Conservation (phyloP, 306 rosid species). For the Trifolium subterraneum region DNA sequence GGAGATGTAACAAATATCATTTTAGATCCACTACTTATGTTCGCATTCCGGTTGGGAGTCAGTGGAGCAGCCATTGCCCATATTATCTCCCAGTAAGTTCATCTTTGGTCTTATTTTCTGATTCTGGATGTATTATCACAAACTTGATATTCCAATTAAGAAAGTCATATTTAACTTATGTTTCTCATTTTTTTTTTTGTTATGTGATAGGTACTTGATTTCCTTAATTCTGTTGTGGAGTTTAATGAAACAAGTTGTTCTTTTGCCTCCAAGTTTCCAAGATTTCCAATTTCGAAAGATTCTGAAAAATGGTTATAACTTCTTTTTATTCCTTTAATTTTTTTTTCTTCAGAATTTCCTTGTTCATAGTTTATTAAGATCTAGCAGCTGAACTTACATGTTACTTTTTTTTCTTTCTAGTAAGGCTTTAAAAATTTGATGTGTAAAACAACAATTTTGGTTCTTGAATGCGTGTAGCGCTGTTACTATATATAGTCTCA, state of each 20-base stretch:
- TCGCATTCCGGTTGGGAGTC: constrained; percentile 62
- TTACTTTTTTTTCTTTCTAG: no score
- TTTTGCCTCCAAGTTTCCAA: constrained; percentile 67
- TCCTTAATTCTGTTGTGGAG: constrained; percentile 67
- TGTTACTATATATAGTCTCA: no score
- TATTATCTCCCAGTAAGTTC: constrained; percentile 78
- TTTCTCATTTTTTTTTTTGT: constrained; percentile 33
- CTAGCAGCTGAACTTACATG: no score
- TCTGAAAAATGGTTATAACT: constrained; percentile 68
- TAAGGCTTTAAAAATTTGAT: no score
- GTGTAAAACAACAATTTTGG: no score
- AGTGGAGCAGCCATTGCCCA: constrained; percentile 92
- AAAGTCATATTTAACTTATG: background rate
- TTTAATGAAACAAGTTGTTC: constrained; percentile 67
- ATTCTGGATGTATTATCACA: constrained; percentile 7
- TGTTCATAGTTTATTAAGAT: no score
- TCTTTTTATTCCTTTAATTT: background rate
- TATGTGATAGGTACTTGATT: constrained; percentile 63
- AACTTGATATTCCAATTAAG: background rate
- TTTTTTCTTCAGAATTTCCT: no score
- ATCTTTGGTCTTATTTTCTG: constrained; percentile 1
- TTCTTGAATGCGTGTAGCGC: no score
- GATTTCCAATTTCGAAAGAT: constrained; percentile 62
- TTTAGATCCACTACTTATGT: constrained; percentile 72
- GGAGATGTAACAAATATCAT: constrained; percentile 73